These are phyloP conservation scores for Kazachstania kunashirensis DNA, from an alignment of 805 yeast genomes.

Conservation along the genomic window DNA sequence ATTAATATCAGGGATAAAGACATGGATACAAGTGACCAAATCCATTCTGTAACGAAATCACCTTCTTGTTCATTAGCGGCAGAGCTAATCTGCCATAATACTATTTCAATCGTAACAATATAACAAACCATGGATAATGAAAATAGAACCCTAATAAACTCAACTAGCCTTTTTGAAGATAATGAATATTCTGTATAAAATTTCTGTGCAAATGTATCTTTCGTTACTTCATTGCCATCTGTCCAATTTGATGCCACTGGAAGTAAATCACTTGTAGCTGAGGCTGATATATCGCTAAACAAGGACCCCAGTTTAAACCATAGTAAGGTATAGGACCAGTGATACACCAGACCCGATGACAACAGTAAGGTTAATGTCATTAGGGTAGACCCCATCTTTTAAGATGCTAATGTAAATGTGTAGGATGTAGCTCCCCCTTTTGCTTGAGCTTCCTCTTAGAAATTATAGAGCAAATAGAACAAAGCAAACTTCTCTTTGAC, in stretches of 20 bases:
- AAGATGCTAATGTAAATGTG: no score
- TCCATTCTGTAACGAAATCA: slow-evolving; percentile 14
- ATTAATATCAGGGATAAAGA: slow-evolving; percentile 17
- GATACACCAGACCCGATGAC: slow-evolving; percentile 8
- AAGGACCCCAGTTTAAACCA: slow-evolving; percentile 19
- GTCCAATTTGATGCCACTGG: slow-evolving; percentile 8
- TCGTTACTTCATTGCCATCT: slow-evolving; percentile 5
- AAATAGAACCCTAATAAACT: slow-evolving; percentile 18
- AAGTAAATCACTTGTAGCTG: slow-evolving; percentile 4
- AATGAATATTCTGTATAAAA: slow-evolving; percentile 26
- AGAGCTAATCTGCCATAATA: slow-evolving; percentile 25
- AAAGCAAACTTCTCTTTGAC: not conserved
- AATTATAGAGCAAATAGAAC: no score
- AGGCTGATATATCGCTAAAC: slow-evolving; percentile 17
- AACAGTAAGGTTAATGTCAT: slow-evolving; percentile 5
- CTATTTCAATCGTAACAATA: slow-evolving; percentile 24
- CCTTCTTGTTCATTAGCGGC: slow-evolving; percentile 14
- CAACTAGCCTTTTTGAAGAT: slow-evolving; percentile 16
- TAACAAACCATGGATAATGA: slow-evolving; percentile 23
- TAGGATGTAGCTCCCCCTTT: no score
- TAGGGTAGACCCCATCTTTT: slow-evolving; percentile 10
- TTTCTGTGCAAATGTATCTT: slow-evolving; percentile 18
- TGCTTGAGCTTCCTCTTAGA: no score
- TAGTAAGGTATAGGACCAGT: slow-evolving; percentile 12
- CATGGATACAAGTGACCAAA: slow-evolving; percentile 25